Conservation (phyloP, 208 protist species). For the Angomonas desouzai region DNA sequence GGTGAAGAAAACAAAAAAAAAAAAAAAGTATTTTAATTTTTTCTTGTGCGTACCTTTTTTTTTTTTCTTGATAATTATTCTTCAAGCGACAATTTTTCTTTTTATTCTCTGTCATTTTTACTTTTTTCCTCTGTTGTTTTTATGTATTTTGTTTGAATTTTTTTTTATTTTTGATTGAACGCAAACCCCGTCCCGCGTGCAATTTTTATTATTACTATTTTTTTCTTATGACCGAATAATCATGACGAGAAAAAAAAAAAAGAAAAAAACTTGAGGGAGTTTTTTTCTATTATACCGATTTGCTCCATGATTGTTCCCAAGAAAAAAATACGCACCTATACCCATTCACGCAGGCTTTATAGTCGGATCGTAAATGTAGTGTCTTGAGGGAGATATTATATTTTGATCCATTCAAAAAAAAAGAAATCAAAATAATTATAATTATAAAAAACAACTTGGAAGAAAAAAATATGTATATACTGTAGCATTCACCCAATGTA, state of each 20-base stretch:
- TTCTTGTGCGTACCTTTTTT: constrained; percentile 12
- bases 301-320: too few species aligned
- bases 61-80: too few species aligned
- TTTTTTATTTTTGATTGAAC: neutral
- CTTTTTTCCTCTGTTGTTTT: constrained; percentile 8
- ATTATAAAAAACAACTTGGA: too few species aligned
- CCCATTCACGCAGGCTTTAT: too few species aligned
- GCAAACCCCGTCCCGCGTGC: too few species aligned
- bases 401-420: constrained; percentile 8
- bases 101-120: constrained; percentile 16
- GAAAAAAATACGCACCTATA: too few species aligned
- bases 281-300: constrained; percentile 11
- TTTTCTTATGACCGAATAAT: too few species aligned
- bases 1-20: too few species aligned
- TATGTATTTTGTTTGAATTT: constrained; percentile 10
- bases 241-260: constrained; percentile 16
- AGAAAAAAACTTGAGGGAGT: constrained; percentile 8
- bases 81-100: neutral
- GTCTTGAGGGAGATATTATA: constrained; percentile 9
- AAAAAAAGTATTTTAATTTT: constrained; percentile 6
- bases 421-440: constrained; percentile 4
- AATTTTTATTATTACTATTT: too few species aligned
- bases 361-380: constrained; percentile 9
- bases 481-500: neutral
- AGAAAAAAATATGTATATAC: constrained; percentile 5